Evolutionary conservation across 2,329 filamentous ascomycete species (phyloP).

Genomic region (Epicoccum nigrum): DNA sequence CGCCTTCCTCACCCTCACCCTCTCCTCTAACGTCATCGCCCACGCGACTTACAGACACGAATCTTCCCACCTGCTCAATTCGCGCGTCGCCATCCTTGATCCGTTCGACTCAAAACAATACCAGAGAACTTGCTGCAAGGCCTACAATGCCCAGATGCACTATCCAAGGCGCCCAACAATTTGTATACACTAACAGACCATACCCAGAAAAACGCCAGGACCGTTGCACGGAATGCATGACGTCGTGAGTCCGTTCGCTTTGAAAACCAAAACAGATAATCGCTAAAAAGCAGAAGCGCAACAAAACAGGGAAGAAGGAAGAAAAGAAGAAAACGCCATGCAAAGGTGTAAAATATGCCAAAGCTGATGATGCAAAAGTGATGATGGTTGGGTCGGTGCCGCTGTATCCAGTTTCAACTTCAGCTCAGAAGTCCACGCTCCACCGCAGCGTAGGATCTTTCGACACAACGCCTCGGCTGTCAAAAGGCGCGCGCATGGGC

Average conservation of each 20-base stretch:
- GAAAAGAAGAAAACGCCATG: slow-evolving; percentile 1
- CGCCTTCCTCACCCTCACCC: no score
- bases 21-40: no score
- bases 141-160: slow-evolving; percentile 5
- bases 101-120: no score
- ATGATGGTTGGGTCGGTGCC: slow-evolving; percentile 1
- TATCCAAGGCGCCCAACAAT: slow-evolving; percentile 9
- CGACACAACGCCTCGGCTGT: slow-evolving; percentile 40
- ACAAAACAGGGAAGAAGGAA: not conserved
- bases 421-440: slow-evolving; percentile 51
- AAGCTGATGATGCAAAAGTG: slow-evolving; percentile 1
- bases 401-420: not conserved
- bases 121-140: not conserved
- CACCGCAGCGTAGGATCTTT: slow-evolving; percentile 49
- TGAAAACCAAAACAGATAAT: not conserved
- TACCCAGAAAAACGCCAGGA: no score
- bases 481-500: slow-evolving; percentile 38
- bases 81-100: no score
- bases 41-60: no score
- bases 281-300: slow-evolving; percentile 1
- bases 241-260: slow-evolving; percentile 1
- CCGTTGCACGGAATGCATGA: no score
- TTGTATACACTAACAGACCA: not conserved
- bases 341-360: slow-evolving; percentile 1
- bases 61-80: no score